Evolutionary conservation across 192 early-diverging fungal genomes (phyloP).

Genomic region (Powellomyces hirtus): DNA sequence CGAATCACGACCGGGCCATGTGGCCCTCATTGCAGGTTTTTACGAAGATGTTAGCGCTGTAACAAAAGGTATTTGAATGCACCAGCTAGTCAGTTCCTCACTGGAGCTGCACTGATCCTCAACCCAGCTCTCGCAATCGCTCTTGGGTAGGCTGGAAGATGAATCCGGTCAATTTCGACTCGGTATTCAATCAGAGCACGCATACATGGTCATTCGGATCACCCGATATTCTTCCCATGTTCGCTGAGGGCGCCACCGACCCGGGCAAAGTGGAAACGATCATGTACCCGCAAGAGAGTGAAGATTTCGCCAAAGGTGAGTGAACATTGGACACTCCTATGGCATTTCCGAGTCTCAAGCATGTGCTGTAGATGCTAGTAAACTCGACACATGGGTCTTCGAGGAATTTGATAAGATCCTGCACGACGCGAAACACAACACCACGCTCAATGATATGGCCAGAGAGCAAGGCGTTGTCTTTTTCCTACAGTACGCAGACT

Average conservation of each 20-base stretch:
- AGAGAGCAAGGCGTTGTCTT: slow-evolving; percentile 79
- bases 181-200: slow-evolving; percentile 87
- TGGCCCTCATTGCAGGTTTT: slow-evolving; percentile 96
- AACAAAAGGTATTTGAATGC: slow-evolving; percentile 92
- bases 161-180: slow-evolving; percentile 97
- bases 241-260: slow-evolving; percentile 86
- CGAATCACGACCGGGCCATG: slow-evolving; percentile 93
- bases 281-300: slow-evolving; percentile 85
- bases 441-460: slow-evolving; percentile 53
- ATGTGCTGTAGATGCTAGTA: slow-evolving; percentile 65
- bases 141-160: slow-evolving; percentile 88
- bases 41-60: slow-evolving; percentile 99
- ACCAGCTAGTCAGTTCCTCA: too few species aligned
- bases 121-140: too few species aligned
- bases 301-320: slow-evolving; percentile 77
- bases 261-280: slow-evolving; percentile 75
- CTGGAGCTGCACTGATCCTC: too few species aligned
- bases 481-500: slow-evolving; percentile 69
- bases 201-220: slow-evolving; percentile 98
- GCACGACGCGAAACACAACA: slow-evolving; percentile 40
- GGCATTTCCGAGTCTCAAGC: background rate
- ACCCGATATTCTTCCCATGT: slow-evolving; percentile 97
- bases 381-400: slow-evolving; percentile 91
- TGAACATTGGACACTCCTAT: background rate
- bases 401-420: slow-evolving; percentile 76